These are phyloP conservation scores for Trametes coccinea DNA, from an alignment of 768 basidiomycete species.

Conservation along the genomic window DNA sequence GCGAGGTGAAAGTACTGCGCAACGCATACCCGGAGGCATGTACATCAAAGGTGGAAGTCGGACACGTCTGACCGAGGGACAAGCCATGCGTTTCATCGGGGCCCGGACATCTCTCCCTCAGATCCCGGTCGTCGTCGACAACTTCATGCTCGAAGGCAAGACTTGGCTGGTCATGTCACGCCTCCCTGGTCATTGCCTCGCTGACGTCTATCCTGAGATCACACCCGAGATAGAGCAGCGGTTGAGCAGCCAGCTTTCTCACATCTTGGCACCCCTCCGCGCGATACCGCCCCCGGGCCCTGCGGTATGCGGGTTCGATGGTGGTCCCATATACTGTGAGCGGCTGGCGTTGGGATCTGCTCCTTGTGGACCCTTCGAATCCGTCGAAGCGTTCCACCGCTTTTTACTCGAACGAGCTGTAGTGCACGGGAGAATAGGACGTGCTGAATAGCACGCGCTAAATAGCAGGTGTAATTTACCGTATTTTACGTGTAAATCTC, in stretches of 20 bases:
- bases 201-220: not conserved
- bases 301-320: slow-evolving; percentile 13
- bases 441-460: too few species aligned
- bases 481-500: too few species aligned
- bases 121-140: slow-evolving; percentile 24
- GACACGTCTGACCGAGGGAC: slow-evolving; percentile 17
- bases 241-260: slow-evolving; percentile 2
- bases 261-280: slow-evolving; percentile 12
- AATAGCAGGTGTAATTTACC: too few species aligned
- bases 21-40: slow-evolving; percentile 13
- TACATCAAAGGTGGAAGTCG: slow-evolving; percentile 18
- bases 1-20: not conserved
- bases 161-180: slow-evolving; percentile 21
- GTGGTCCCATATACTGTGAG: slow-evolving; percentile 12
- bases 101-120: slow-evolving; percentile 8
- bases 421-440: too few species aligned
- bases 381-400: slow-evolving; percentile 15
- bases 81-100: slow-evolving; percentile 10
- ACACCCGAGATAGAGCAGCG: not conserved
- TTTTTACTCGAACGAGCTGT: slow-evolving; percentile 1
- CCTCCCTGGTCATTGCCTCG: slow-evolving; percentile 12
- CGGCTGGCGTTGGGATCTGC: slow-evolving; percentile 8
- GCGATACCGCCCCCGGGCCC: slow-evolving; percentile 2
- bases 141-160: slow-evolving; percentile 7
- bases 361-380: slow-evolving; percentile 13